Base-by-base conservation (phyloP, 495 filamentous ascomycete genomes). In the Chaetomium cochliodes region DNA sequence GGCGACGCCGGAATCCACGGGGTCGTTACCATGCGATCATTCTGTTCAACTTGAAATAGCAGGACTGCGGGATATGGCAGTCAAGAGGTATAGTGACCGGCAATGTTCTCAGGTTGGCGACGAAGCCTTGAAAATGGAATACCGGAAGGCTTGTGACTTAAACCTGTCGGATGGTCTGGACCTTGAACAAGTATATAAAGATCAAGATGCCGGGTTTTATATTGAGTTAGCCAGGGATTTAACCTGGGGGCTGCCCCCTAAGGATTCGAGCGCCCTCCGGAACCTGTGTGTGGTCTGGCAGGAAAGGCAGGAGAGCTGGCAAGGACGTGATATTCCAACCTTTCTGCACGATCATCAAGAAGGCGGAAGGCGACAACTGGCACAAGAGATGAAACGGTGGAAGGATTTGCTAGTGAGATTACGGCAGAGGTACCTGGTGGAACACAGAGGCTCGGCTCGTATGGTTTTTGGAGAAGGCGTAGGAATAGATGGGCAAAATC, bases 21-120 rank as follows among this genome's bases (percentile, higher is more conserved):
- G 46, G 11, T 49, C 11, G 3, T 22, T 49, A 20, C 16, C 46
- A 20, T 20, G 46, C 46, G 46, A 49, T 16, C 46, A 20, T 49
- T 49, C 46, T 11, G 46, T 11, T 22, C 18, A 49, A 20, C 46
- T 49, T 49, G 46, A 49, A 49, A 49, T 20, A 20, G 4, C 16
- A 49, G 46, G 46, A 49, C 16, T 49, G n/a, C 46, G 46, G 46
- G 47, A 51, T 22, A 51, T 51, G n/a, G 47, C 47, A 20, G 47
- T 51, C n/a, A 51, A 51, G 47, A 51, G 47, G 22, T 51, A 25
- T 51, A 51, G 47, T 51, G 47, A 51, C 47, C 25, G 47, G 44
- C 44, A 47, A n/a, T 47, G 44, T n/a, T 47, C 44, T 15, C 15
- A 47, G 44, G 44, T 47, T 47, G 44, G 44, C 44, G 44, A 47